Evolutionary conservation across 1,284 basidiomycete genomes (phyloP).

Genomic region (Sporisorium graminicola): DNA sequence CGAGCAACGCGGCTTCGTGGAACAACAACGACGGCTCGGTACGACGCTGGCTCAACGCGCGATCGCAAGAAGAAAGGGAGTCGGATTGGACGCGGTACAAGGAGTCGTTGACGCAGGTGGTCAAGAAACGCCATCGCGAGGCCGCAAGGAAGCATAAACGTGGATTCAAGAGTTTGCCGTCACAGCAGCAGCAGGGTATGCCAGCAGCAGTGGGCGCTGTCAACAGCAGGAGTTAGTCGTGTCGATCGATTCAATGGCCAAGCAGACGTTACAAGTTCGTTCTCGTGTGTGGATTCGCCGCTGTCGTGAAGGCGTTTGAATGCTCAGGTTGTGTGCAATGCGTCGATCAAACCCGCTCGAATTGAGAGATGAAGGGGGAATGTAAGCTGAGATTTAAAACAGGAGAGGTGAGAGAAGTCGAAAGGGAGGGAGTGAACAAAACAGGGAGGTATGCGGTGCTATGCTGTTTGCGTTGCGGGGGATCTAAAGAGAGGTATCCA

Average conservation of each 20-base stretch:
- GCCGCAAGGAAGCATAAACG: slow-evolving; percentile 57
- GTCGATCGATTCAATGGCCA: neutral
- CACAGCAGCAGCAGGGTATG: slow-evolving; percentile 2
- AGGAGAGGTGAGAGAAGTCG: neutral
- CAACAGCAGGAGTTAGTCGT: neutral
- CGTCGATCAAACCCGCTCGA: neutral
- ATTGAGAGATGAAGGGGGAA: neutral
- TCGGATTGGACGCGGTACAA: slow-evolving; percentile 45
- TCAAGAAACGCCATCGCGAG: slow-evolving; percentile 63
- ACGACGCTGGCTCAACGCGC: slow-evolving; percentile 38
- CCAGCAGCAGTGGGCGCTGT: neutral
- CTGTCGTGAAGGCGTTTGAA: too few species aligned
- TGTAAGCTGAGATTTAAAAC: neutral
- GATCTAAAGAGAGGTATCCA: neutral
- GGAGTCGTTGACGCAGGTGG: slow-evolving; percentile 48
- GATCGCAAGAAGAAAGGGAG: slow-evolving; percentile 44
- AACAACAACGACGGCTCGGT: slow-evolving; percentile 19
- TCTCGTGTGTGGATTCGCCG: too few species aligned
- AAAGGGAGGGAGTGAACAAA: too few species aligned
- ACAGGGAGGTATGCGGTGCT: neutral
- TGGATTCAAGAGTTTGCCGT: slow-evolving; percentile 24
- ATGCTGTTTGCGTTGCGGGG: neutral
- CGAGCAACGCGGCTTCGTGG: slow-evolving; percentile 15
- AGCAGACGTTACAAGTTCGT: neutral
- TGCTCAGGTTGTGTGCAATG: neutral